phyloP scores from a whole-genome alignment of 2,329 filamentous ascomycete species.

The Ilyonectria sp. region DNA sequence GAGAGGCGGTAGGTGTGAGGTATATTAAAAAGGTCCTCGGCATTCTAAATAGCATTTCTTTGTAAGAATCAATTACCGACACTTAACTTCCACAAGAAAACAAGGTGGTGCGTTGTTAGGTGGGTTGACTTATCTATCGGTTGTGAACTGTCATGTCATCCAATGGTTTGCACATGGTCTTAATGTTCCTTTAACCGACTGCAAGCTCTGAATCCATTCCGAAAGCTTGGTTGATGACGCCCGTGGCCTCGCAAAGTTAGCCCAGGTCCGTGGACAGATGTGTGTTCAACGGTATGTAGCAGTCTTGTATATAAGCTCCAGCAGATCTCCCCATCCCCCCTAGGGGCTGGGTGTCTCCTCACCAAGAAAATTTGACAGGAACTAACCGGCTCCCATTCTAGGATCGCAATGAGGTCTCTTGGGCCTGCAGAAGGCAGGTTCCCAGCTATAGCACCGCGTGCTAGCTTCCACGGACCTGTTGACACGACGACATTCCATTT shows the following conservation, averaged over 20 bases:
- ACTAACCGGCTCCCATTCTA: conserved; percentile 17
- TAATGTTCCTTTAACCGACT: too few species aligned
- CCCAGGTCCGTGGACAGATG: too few species aligned
- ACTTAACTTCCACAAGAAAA: conserved; percentile 40
- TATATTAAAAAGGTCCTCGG: conserved; percentile 32
- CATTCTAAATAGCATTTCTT: conserved; percentile 11
- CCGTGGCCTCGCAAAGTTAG: conserved; percentile 14
- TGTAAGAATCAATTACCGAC: not conserved
- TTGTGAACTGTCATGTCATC: too few species aligned
- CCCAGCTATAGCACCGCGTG: conserved; percentile 10
- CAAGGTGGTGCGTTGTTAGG: conserved; percentile 33
- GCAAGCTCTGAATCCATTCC: conserved; percentile 64
- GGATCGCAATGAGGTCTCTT: conserved; percentile 13
- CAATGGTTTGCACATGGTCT: too few species aligned
- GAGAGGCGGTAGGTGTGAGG: conserved; percentile 25
- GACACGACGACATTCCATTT: conserved; percentile 25
- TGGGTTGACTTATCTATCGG: too few species aligned
- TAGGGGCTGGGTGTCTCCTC: too few species aligned
- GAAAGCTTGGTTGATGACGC: conserved; percentile 51
- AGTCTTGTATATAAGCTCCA: too few species aligned
- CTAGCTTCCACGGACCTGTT: conserved; percentile 26
- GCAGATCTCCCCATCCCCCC: not conserved
- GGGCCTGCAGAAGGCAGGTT: conserved; percentile 11
- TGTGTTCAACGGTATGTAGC: too few species aligned
- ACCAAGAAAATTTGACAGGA: not conserved